Percentiles rank a stretch among this genome's conserved stretches.
Evolutionary conservation across 2,329 filamentous ascomycete species (phyloP).

Genomic region (Biscogniauxia sp.): DNA sequence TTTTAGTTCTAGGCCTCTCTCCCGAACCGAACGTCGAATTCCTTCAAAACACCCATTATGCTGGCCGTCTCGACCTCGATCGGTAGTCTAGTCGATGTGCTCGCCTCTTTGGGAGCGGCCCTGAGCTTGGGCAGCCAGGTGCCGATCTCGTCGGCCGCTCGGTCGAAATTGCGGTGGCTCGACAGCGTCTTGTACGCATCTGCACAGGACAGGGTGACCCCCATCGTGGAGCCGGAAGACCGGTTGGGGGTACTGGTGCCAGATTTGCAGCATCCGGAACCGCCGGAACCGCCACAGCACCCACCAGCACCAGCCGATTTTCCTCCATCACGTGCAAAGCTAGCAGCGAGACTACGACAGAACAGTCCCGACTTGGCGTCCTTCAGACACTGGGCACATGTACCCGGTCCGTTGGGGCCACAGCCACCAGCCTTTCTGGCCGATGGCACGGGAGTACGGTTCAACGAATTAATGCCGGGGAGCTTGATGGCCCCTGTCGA

Average conservation of each 20-base stretch:
- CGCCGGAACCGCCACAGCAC: constrained; percentile 61
- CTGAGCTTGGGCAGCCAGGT: constrained; percentile 73
- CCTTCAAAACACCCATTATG: constrained; percentile 81
- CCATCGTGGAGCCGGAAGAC: constrained; percentile 31
- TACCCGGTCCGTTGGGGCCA: constrained; percentile 70
- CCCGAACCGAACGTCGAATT: constrained; percentile 75
- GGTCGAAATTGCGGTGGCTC: constrained; percentile 72
- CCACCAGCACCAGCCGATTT: constrained; percentile 44
- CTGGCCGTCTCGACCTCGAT: constrained; percentile 80
- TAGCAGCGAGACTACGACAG: constrained; percentile 76
- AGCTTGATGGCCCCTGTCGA: constrained; percentile 61
- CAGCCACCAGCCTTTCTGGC: constrained; percentile 40
- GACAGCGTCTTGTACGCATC: constrained; percentile 77
- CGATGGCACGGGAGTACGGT: constrained; percentile 26
- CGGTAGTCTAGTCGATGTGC: constrained; percentile 48
- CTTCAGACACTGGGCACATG: constrained; percentile 72
- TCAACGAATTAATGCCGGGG: constrained; percentile 41
- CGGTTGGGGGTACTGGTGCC: constrained; percentile 11
- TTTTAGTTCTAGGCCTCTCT: constrained; percentile 28
- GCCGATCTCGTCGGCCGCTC: constrained; percentile 70
- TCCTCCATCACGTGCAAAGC: constrained; percentile 43
- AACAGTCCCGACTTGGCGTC: constrained; percentile 81
- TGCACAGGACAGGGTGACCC: constrained; percentile 67
- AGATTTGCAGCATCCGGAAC: constrained; percentile 65
- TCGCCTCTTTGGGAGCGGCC: constrained; percentile 47